phyloP scores from a whole-genome alignment of 148 eudicot genomes.

The Vaccinium corymbosum region DNA sequence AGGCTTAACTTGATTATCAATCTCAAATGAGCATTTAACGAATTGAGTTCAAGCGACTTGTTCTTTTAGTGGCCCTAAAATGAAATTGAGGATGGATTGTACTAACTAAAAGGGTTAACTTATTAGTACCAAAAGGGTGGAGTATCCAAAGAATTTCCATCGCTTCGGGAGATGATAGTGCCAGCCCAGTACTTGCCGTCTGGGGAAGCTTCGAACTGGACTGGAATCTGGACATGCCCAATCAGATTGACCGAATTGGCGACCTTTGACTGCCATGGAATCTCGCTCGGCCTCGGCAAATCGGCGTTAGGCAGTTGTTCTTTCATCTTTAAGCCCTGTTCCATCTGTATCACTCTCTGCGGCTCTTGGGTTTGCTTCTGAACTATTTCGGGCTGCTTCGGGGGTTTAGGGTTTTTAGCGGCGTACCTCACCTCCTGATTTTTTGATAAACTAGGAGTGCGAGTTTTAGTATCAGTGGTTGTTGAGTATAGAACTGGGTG shows the following conservation, averaged over 20 bases:
- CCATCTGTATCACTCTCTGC: not conserved
- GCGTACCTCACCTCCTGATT: not conserved
- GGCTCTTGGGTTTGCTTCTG: not conserved
- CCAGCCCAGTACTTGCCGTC: slow-evolving; percentile 59
- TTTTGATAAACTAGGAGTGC: not conserved
- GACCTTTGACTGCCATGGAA: slow-evolving; percentile 54
- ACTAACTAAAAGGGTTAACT: not conserved
- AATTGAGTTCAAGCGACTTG: not conserved
- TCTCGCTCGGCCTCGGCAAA: slow-evolving; percentile 43
- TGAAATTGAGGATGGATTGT: not conserved
- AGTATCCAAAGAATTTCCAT: not conserved
- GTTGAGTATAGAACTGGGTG: slow-evolving; percentile 16
- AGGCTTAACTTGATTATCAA: not conserved
- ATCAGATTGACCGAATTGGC: slow-evolving; percentile 56
- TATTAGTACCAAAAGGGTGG: slow-evolving; percentile 21
- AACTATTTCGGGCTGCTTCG: slow-evolving; percentile 3
- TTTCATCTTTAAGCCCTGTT: not conserved
- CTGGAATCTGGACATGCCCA: slow-evolving; percentile 43
- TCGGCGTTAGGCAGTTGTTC: not conserved
- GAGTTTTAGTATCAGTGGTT: not conserved
- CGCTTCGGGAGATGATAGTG: slow-evolving; percentile 40
- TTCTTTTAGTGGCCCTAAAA: not conserved
- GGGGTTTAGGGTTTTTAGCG: slow-evolving; percentile 4
- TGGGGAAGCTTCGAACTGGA: slow-evolving; percentile 29
- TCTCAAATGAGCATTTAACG: not conserved